These are phyloP conservation scores for Cyclotella choctawhatcheeana DNA, from an alignment of 108 stramenopile genomes.

Conservation along the genomic window DNA sequence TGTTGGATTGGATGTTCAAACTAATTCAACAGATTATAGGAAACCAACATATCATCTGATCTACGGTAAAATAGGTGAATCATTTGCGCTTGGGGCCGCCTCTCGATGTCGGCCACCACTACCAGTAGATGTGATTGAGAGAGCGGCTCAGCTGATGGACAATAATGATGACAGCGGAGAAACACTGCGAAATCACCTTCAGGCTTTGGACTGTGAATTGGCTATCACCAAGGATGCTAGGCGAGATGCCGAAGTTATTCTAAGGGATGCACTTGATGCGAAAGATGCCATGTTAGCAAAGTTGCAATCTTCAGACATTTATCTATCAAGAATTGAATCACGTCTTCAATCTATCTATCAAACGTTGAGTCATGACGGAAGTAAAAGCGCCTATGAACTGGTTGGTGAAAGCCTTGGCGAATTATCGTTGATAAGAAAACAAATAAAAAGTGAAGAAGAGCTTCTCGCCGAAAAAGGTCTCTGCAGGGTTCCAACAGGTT, in stretches of 20 bases:
- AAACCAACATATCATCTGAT: conserved; percentile 64
- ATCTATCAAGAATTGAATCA: conserved; percentile 56
- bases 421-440: conserved; percentile 55
- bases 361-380: conserved; percentile 33
- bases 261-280: conserved; percentile 32
- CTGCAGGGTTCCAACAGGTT: conserved; percentile 42
- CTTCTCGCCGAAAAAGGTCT: conserved; percentile 66
- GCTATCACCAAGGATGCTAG: conserved; percentile 24
- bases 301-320: conserved; percentile 59
- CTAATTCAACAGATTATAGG: conserved; percentile 12
- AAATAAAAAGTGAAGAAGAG: conserved; percentile 58
- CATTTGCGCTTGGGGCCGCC: conserved; percentile 76
- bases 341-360: conserved; percentile 56
- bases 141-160: conserved; percentile 67
- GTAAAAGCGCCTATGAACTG: conserved; percentile 46
- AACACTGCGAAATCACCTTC: conserved; percentile 23
- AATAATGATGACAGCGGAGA: conserved; percentile 37
- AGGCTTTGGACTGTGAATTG: conserved; percentile 61
- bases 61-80: conserved; percentile 80
- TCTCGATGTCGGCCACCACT: conserved; percentile 59
- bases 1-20: conserved; percentile 48
- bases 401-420: conserved; percentile 71
- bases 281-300: conserved; percentile 65
- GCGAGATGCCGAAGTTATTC: conserved; percentile 34
- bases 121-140: conserved; percentile 64